Percentiles rank a stretch among this genome's conserved stretches.
These are phyloP conservation scores for Colletotrichum euphorbiae DNA, from an alignment of 2,329 filamentous ascomycete genomes.

Conservation along the genomic window DNA sequence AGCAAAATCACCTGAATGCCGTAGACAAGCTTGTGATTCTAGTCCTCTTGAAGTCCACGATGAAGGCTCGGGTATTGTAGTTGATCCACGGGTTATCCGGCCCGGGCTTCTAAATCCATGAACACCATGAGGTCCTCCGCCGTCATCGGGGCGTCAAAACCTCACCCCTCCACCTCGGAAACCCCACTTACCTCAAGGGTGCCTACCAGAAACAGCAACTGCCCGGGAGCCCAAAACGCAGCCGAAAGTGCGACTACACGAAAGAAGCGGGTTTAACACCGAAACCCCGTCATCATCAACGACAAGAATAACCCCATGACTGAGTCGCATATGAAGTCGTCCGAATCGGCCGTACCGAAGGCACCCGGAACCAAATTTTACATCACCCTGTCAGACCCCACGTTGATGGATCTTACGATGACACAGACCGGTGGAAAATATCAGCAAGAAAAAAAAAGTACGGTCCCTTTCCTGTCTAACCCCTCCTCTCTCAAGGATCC, in stretches of 20 bases:
- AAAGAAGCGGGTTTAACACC: constrained; percentile 29
- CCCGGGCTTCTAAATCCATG: neutral
- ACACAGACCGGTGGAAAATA: too few relatives aligned
- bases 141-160: constrained; percentile 25
- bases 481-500: constrained; percentile 3
- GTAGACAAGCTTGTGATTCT: too few relatives aligned
- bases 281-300: neutral
- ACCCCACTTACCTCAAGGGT: constrained; percentile 6
- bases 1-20: too few relatives aligned
- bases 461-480: neutral
- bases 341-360: constrained; percentile 15
- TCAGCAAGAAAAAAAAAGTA: neutral
- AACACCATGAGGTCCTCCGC: constrained; percentile 2
- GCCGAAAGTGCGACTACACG: neutral
- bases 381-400: constrained; percentile 9
- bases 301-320: neutral
- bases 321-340: neutral
- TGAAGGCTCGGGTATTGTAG: too few relatives aligned
- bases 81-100: neutral
- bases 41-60: neutral
- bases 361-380: constrained; percentile 11
- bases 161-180: neutral
- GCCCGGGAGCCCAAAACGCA: constrained; percentile 8
- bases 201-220: neutral
- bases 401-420: neutral